Evolutionary conservation across 768 basidiomycete species (phyloP), one percentile per base, ranked within the genome.

Genomic region (Cystobasidium ongulense): DNA sequence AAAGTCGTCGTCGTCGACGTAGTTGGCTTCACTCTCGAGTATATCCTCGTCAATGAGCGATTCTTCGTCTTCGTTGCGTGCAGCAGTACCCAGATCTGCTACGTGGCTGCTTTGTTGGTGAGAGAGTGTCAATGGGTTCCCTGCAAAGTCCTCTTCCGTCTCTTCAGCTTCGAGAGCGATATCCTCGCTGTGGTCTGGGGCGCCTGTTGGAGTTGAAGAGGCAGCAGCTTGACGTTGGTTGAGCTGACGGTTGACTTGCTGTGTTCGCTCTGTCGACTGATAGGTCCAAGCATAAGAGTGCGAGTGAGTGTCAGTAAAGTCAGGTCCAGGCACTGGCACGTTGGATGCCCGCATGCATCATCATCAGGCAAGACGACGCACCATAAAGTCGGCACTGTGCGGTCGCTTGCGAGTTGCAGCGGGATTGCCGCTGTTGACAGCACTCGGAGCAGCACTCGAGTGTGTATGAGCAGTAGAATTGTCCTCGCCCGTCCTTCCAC

Each of bases 111-210:
- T n/a, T n/a, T n/a, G n/a, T n/a, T n/a, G n/a, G n/a, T n/a, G 43
- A 31, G 15, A 13, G 50, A 39, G 23, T 8, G 50, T 54, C 65
- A n/a, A n/a, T 50, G 46, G 46, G 65, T 67, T 41, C 1, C 23
- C 41, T 35, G 31, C 63, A 21, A 35, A 27, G 36, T 67, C 65
- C 25, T 13, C 65, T 31, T 67, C 43, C 18, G 31, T 27, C 46
- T 67, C 65, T 67, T 67, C 65, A 1, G 39, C 65, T 52, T 67
- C 65, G 23, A 41, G 36, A 27, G 29, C n/a, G 25, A 67, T 29
- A 2, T 67, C 65, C 43, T 67, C 43, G 43, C 53, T 31, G 43
- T 52, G 10, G 23, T 36, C 33, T 36, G 11, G 10, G 3, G n/a
- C n/a, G n/a, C n/a, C n/a, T n/a, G n/a, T n/a, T n/a, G n/a, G n/a